Conservation (phyloP, 2,329 filamentous ascomycete species). For the Penicillium sumatraense region DNA sequence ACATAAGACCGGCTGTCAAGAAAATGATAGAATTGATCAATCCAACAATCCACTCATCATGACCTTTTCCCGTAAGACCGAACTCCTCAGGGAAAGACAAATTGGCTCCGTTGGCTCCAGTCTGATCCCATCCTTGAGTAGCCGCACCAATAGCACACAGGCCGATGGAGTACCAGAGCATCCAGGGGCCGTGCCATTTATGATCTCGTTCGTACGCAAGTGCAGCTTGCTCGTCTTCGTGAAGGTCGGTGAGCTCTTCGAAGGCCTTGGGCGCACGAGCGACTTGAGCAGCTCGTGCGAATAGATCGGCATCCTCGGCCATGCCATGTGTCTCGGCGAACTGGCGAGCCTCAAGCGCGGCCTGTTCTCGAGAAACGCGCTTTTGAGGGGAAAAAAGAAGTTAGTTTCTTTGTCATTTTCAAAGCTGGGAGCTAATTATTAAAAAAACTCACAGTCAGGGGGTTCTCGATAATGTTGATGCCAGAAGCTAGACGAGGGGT, state of each 20-base stretch:
- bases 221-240: constrained; percentile 45
- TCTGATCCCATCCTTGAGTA: constrained; percentile 54
- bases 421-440: background rate
- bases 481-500: constrained; percentile 39
- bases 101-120: constrained; percentile 58
- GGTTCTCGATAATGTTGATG: constrained; percentile 54
- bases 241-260: constrained; percentile 41
- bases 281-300: constrained; percentile 43
- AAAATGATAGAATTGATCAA: constrained; percentile 64
- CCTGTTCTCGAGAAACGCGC: constrained; percentile 38
- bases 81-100: constrained; percentile 52
- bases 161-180: constrained; percentile 11
- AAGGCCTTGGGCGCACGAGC: constrained; percentile 33
- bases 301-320: constrained; percentile 42
- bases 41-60: constrained; percentile 64
- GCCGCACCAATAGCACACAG: constrained; percentile 12
- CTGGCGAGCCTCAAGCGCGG: constrained; percentile 35
- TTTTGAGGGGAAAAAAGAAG: constrained; percentile 14
- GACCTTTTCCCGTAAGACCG: constrained; percentile 44
- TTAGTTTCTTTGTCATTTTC: constrained; percentile 1
- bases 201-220: constrained; percentile 48
- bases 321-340: constrained; percentile 37
- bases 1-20: constrained; percentile 32
- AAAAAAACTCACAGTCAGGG: constrained; percentile 44
- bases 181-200: constrained; percentile 8